Base-by-base conservation (phyloP, 805 yeast genomes). In the Danielia oregonensis region DNA sequence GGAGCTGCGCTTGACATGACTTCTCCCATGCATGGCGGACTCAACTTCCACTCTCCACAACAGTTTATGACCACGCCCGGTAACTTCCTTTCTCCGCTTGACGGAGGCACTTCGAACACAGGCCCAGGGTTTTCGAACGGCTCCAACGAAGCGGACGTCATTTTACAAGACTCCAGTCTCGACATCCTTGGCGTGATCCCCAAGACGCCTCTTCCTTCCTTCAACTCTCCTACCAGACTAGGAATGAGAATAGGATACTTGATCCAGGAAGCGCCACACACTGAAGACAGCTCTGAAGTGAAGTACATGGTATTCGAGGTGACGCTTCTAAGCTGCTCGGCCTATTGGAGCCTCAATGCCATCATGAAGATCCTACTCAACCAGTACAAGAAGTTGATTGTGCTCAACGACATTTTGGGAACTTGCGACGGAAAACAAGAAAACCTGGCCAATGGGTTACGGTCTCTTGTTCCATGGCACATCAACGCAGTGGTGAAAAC, bases 171-270 rank as follows among this genome's bases (percentile, higher is more conserved):
- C 45, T 55, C 74, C 3, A 55, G 68, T 7, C 68, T 72, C 22
- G 76, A 73, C 29, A 62, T 79, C 2, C 70, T 70, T 40, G 88
- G 83, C 0, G 49, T 79, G 1, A 62, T 83, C 2, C 73, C 86
- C 4, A 73, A 71, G 19, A 65, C 72, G 14, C 73, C 87, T 0
- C 71, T 79, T 27, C 85, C 89, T 2, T 61, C 85, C 13, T 74
- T 84, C 25, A 82, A 79, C 46, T 80, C 86, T 13, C 83, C 85
- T 6, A 78, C 79, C 15, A 64, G 89, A 32, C 64, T 81, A 33
- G 83, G 89, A 2, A 73, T 82, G 48, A 76, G 78, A 42, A 77
- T 86, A 1, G 93, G 93, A 0, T 83, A 78, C 40, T 55, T 85
- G 35, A 48, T 81, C 6, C 78, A 73, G 38, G 67, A 67, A 22